A percentile compares a stretch with the other conserved stretches of the same genome.
These are phyloP conservation scores for Daedalea quercina DNA, from an alignment of 768 basidiomycete genomes.

Conservation along the genomic window DNA sequence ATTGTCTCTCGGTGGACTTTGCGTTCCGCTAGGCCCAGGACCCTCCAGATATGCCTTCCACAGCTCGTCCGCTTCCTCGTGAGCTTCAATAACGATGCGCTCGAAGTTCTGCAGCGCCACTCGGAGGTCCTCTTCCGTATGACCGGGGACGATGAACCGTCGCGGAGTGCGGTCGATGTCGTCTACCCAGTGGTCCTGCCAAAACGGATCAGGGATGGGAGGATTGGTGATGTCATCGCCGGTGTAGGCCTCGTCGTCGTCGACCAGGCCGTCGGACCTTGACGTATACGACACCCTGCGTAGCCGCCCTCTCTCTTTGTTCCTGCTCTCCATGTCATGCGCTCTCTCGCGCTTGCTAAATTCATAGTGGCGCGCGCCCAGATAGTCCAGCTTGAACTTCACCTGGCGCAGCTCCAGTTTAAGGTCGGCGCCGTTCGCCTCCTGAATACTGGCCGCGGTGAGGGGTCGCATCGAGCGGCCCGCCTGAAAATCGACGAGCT, in stretches of 20 bases:
- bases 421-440: constrained; percentile 35
- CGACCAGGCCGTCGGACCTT: constrained; percentile 14
- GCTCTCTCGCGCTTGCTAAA: constrained; percentile 25
- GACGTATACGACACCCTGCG: neutral
- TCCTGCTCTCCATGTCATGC: constrained; percentile 22
- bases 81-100: neutral
- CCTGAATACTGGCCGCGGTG: constrained; percentile 26
- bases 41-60: neutral
- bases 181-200: constrained; percentile 29
- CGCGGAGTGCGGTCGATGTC: constrained; percentile 26
- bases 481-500: constrained; percentile 48
- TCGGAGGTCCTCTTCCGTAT: constrained; percentile 18
- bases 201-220: constrained; percentile 27
- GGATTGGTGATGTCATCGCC: constrained; percentile 25
- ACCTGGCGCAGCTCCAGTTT: constrained; percentile 49
- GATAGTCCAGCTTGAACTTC: constrained; percentile 45
- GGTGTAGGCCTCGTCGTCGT: constrained; percentile 2
- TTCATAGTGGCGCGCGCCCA: constrained; percentile 30
- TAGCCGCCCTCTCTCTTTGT: constrained; percentile 14
- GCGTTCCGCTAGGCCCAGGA: neutral
- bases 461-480: constrained; percentile 27
- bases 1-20: neutral
- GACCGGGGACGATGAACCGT: constrained; percentile 32
- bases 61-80: neutral
- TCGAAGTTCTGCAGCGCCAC: neutral